Evolutionary conservation across 768 basidiomycete species (phyloP), one percentile per base, ranked within the genome.

Genomic region (Phaffia tasmanica): DNA sequence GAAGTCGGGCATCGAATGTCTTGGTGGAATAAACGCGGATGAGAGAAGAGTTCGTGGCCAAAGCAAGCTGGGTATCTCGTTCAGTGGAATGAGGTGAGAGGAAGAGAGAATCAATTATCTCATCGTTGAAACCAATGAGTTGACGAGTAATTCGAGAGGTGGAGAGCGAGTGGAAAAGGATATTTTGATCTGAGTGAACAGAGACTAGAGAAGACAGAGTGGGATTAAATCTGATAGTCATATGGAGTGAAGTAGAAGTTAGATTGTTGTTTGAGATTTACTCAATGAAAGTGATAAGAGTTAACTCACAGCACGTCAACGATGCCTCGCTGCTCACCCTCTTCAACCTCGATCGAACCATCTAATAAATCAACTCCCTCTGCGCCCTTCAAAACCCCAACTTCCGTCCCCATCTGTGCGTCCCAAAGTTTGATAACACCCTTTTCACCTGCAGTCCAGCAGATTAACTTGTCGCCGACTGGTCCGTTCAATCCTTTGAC

Each of bases 11-110:
- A 78, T 97, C 89, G 63, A 90, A 81, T 8, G 83, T 82, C 35
- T 81, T 74, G 1, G 84, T 81, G 2, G 86, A 84, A 77, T 98
- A 99, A 2, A 99, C 78, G 27, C 93, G 88, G 70, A 99, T 88
- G 35, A 95, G 82, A 29, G 91, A 89, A 0, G 95, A 98, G 76
- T 99, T 99, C 50, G 95, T 94, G n/a, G 94, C 94, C 23, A 99
- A 80, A 23, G 94, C 95, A 42, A 98, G 78, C 72, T 89, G 86
- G 1, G 84, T 81, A 74, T 92, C 88, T 42, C 57, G 67, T 42
- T 32, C 5, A 16, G 35, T 25, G 23, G 74, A 57, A 25, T 79
- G 74, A 29, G 72, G 74, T 55, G 82, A 83, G 67, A 99, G 81
- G 78, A 92, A 89, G 30, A 82, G 80, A 5, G 85, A 83, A 72